These are phyloP conservation scores for Leccinum disarticulatum DNA, from an alignment of 768 basidiomycete genomes.

Conservation along the genomic window DNA sequence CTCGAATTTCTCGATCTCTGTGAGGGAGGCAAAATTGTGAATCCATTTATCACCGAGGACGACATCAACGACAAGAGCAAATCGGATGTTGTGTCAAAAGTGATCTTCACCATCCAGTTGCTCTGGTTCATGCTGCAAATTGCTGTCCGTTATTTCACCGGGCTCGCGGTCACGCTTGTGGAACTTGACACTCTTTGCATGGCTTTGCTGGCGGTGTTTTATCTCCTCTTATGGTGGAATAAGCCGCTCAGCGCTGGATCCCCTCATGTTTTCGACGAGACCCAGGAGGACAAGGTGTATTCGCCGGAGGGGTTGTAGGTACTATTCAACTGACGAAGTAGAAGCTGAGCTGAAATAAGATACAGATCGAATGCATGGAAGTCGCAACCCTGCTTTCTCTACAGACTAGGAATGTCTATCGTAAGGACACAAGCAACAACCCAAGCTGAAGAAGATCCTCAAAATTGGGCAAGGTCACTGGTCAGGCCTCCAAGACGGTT, in stretches of 20 bases:
- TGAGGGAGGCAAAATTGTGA: background rate
- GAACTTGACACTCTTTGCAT: background rate
- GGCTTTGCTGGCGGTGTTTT: background rate
- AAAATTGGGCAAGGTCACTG: too few species aligned
- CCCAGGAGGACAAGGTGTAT: background rate
- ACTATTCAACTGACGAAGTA: background rate
- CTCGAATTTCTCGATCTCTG: background rate
- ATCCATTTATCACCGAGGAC: background rate
- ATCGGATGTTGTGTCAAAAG: background rate
- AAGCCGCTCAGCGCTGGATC: background rate
- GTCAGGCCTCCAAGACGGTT: too few species aligned
- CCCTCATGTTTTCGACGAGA: background rate
- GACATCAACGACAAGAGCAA: slow-evolving; percentile 6
- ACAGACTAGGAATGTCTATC: too few species aligned
- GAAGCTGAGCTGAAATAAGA: background rate
- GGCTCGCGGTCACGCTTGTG: background rate
- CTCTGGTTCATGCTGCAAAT: background rate
- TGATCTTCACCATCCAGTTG: background rate
- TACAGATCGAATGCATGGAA: background rate
- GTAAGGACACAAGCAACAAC: too few species aligned
- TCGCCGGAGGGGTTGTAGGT: background rate
- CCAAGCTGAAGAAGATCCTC: too few species aligned
- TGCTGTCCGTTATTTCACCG: background rate
- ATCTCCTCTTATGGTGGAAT: slow-evolving; percentile 1
- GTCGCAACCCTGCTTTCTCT: background rate